Percentiles rank a stretch among this genome's conserved stretches.
These are phyloP conservation scores for Plectosphaerella sp. DNA, from an alignment of 2,329 filamentous ascomycete species.

Conservation along the genomic window DNA sequence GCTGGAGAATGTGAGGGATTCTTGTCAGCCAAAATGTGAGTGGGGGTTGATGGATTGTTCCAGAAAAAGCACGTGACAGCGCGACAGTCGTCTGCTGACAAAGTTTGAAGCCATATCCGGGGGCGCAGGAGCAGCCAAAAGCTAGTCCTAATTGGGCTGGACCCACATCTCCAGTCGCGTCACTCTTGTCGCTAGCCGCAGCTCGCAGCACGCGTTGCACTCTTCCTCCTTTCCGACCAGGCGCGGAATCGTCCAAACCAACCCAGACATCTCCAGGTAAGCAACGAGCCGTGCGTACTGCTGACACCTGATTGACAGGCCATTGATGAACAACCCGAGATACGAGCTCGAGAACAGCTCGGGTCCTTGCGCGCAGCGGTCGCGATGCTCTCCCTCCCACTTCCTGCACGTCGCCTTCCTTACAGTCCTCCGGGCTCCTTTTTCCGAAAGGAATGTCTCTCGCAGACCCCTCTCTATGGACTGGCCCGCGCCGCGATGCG, in stretches of 20 bases:
- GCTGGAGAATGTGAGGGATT: too few species aligned
- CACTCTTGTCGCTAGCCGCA: too few species aligned
- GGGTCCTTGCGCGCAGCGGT: slow-evolving; percentile 15
- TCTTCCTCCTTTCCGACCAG: too few species aligned
- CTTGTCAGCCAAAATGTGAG: neutral
- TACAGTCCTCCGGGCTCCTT: slow-evolving; percentile 73
- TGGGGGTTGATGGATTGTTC: neutral
- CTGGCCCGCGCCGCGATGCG: slow-evolving; percentile 40
- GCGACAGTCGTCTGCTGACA: neutral
- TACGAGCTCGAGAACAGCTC: slow-evolving; percentile 19
- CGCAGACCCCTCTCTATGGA: slow-evolving; percentile 33
- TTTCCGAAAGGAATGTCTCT: slow-evolving; percentile 65
- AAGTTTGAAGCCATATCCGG: neutral
- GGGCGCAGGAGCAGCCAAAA: too few species aligned
- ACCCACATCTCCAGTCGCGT: too few species aligned
- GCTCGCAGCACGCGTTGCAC: too few species aligned
- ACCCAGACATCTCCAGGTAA: neutral
- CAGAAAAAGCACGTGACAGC: neutral
- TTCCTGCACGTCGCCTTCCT: slow-evolving; percentile 69
- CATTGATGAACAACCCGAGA: slow-evolving; percentile 18
- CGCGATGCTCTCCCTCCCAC: slow-evolving; percentile 38
- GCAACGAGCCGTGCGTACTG: neutral
- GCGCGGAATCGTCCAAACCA: too few species aligned
- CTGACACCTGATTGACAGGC: neutral
- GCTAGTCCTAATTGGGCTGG: too few species aligned